Conservation (phyloP, 495 filamentous ascomycete genomes). For the Venustampulla echinocandica region DNA sequence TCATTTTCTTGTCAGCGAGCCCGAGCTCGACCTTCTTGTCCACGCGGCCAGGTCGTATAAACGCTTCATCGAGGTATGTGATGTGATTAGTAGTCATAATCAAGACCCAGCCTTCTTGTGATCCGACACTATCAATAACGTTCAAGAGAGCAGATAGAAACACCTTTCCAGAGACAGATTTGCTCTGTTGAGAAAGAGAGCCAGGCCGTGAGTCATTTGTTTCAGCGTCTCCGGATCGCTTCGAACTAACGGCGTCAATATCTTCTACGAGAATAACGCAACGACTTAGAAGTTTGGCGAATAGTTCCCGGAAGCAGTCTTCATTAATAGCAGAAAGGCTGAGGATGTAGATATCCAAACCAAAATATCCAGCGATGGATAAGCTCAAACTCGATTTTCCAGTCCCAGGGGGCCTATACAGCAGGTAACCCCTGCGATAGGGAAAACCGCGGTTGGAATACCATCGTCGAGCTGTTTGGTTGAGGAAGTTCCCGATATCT, state of each 20-base stretch:
- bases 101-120: conserved; percentile 62
- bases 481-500: conserved; percentile 6
- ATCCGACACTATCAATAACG: conserved; percentile 64
- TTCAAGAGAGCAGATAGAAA: conserved; percentile 67
- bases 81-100: conserved; percentile 77
- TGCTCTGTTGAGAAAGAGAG: conserved; percentile 1
- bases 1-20: conserved; percentile 30
- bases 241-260: conserved; percentile 56
- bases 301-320: conserved; percentile 56
- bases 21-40: conserved; percentile 62
- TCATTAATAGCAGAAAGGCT: conserved; percentile 50
- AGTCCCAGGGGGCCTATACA: conserved; percentile 82
- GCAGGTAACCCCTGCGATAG: conserved; percentile 76
- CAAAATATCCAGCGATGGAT: conserved; percentile 57
- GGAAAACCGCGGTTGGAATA: conserved; percentile 8
- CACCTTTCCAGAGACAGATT: conserved; percentile 30
- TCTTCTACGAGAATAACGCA: conserved; percentile 67
- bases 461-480: conserved; percentile 4
- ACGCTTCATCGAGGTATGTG: conserved; percentile 60
- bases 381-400: conserved; percentile 51
- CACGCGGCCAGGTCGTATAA: conserved; percentile 71
- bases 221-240: conserved; percentile 28
- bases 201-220: conserved; percentile 4
- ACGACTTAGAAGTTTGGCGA: conserved; percentile 52
- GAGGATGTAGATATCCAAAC: conserved; percentile 55